Evolutionary conservation across 305 asterid species (phyloP).

Genomic region (Euphrasia arctica): DNA sequence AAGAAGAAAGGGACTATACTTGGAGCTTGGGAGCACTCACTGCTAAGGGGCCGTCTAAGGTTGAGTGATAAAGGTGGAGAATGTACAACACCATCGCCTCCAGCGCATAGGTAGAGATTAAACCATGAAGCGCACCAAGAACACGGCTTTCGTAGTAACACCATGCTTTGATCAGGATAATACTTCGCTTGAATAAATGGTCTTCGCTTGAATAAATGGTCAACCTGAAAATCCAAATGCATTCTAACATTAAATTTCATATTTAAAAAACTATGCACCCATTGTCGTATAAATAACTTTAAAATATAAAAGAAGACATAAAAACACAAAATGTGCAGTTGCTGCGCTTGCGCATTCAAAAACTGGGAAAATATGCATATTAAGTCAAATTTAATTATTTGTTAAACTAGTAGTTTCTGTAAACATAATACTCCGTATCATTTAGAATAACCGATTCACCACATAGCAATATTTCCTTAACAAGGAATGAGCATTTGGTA

Average conservation of each 20-base stretch:
- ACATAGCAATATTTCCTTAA: not conserved
- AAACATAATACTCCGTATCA: too few relatives aligned
- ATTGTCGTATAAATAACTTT: too few relatives aligned
- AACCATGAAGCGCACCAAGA: constrained; percentile 80
- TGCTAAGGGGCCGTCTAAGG: constrained; percentile 71
- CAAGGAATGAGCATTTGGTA: too few relatives aligned
- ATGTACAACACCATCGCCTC: constrained; percentile 85
- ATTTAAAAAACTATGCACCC: too few relatives aligned
- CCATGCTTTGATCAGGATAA: constrained; percentile 24
- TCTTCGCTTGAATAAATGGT: constrained; percentile 70
- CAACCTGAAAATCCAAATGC: constrained; percentile 55
- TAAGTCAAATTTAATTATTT: not conserved
- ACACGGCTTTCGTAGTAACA: constrained; percentile 27
- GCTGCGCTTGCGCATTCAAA: too few relatives aligned
- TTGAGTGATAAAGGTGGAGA: constrained; percentile 70
- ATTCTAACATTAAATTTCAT: not conserved
- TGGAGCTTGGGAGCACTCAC: constrained; percentile 42
- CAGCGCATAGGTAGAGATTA: constrained; percentile 88
- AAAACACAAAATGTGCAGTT: not conserved
- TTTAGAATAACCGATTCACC: not conserved
- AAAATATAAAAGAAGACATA: too few relatives aligned
- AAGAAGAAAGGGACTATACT: constrained; percentile 19
- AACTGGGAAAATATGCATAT: too few relatives aligned
- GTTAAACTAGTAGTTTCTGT: too few relatives aligned
- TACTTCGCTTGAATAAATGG: constrained; percentile 77